Evolutionary conservation across 306 rosid species (phyloP), one percentile per base, ranked within the genome.

Genomic region (Rubus parviflorus): DNA sequence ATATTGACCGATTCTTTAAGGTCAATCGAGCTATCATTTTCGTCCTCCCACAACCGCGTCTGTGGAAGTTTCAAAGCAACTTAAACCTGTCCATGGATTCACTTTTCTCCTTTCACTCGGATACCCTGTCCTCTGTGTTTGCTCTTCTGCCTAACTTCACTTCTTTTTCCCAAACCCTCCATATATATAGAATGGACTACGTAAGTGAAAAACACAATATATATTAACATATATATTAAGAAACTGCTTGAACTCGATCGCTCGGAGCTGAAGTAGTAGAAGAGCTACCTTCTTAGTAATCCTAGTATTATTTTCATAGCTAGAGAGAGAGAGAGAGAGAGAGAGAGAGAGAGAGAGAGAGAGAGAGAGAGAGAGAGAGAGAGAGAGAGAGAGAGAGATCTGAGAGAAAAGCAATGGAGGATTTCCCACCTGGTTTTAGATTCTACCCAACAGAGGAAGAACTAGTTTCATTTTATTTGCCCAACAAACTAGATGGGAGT

Each of bases 391-490:
- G 60, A 43, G 14, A 54, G 43, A 77, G 47, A 6, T 17, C 9
- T 11, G 37, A 74, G 6, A 1, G 8, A 20, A 42, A 9, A 57
- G 38, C 14, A 53, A 90, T 91, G 97, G 88, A 51, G 20, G 77
- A 82, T 69, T 80, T 89, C 70, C 75, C 92, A 73, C 94, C 93
- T 9, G 97, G 98, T 78, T 92, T 82, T 84, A 87, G 95, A 38
- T 94, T 94, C 85, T 92, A 86, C 81, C 98, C 97, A 0, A 94
- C 97, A 2, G 97, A 94, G 82, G 96, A 91, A 74, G 98, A 94
- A 70, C 76, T 94, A 35, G 77, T 94, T 56, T 81, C 88, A 0
- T 92, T 92, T 82, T 92, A 92, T 81, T 86, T 94, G 16, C 85
- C 40, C 2, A 84, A 83, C 43, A 92, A 89, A 84, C 90, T 94